Base-by-base conservation (phyloP, 2,329 filamentous ascomycete species). In the Claviceps sp. region DNA sequence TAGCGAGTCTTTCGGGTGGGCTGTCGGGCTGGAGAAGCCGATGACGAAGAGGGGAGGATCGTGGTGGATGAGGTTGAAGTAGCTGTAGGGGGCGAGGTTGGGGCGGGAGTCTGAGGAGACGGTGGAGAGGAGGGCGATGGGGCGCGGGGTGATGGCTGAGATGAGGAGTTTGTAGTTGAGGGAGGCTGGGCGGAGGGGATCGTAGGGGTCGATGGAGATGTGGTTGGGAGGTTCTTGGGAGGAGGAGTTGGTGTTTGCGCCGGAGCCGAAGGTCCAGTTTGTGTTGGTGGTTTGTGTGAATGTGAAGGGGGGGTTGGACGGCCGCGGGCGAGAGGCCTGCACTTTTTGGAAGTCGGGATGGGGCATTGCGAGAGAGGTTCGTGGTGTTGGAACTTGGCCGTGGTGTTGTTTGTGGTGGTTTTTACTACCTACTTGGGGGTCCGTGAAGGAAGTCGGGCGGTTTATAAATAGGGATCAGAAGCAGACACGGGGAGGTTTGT, bases 91-190 rank as follows among this genome's bases (percentile, higher is more conserved):
- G 0, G 90, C 88, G 2, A 96, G 75, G 68, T 96, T 97, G 16
- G 64, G 73, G 57, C 57, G 73, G 37, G 61, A 67, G 22, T 86
- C 87, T 61, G 89, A 84, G 3, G 67, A 59, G 22, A 68, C 64
- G 9, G 80, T 79, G 54, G 75, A 79, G 36, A 83, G 63, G 64
- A 84, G 78, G 50, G 77, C 80, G 62, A 96, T 84, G 13, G 91
- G 91, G 13, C 91, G 80, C 1, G 91, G 91, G 16, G 89, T 77
- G 58, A 96, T 80, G 56, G 81, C 82, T 18, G 82, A 87, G 67
- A 96, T 95, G 55, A 96, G 74, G 14, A 96, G 78, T 70, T 95
- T 95, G 78, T 97, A 96, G 75, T 96, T 96, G 70, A 78, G 81
- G 1, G 73, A 70, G 0, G 79, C 69, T 0, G 81, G 76, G 0